phyloP scores from a whole-genome alignment of 306 rosid species.

The Prinsepia uniflora region DNA sequence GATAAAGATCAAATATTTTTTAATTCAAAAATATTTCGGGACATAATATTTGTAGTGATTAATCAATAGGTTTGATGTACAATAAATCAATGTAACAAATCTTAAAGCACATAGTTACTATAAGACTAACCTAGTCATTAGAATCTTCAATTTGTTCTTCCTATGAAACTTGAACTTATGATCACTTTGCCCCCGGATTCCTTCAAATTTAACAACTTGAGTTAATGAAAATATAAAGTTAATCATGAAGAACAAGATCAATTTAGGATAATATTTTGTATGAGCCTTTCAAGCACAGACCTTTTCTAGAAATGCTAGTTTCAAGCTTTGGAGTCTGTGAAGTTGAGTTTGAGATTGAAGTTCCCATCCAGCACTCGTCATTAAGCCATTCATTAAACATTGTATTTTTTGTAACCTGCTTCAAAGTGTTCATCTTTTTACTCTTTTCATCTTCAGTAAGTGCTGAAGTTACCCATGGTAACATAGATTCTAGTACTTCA shows the following conservation, averaged over 20 bases:
- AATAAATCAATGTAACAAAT: not conserved
- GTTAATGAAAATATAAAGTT: constrained; percentile 17
- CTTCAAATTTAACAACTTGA: constrained; percentile 49
- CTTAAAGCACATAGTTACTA: constrained; percentile 10
- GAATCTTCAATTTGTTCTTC: constrained; percentile 69
- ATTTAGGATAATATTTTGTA: not conserved
- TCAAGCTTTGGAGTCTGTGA: constrained; percentile 42
- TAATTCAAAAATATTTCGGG: too few relatives aligned
- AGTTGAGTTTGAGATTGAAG: constrained; percentile 41
- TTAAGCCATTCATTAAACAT: constrained; percentile 84
- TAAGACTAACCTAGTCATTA: constrained; percentile 67
- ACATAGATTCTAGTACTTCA: constrained; percentile 76
- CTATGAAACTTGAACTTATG: constrained; percentile 68
- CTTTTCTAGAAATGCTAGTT: constrained; percentile 42
- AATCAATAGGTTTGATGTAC: not conserved
- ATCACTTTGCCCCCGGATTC: constrained; percentile 52
- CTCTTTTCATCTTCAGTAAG: constrained; percentile 70
- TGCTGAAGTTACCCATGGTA: constrained; percentile 88
- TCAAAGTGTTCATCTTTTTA: constrained; percentile 76
- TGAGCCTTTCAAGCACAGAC: constrained; percentile 23
- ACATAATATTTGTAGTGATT: not conserved
- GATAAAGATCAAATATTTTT: constrained; percentile 22
- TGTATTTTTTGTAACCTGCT: constrained; percentile 76
- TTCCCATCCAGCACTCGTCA: constrained; percentile 76
- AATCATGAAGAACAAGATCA: constrained; percentile 8